phyloP scores from a whole-genome alignment of 768 basidiomycete species.

The Fistulinella prunicolor region DNA sequence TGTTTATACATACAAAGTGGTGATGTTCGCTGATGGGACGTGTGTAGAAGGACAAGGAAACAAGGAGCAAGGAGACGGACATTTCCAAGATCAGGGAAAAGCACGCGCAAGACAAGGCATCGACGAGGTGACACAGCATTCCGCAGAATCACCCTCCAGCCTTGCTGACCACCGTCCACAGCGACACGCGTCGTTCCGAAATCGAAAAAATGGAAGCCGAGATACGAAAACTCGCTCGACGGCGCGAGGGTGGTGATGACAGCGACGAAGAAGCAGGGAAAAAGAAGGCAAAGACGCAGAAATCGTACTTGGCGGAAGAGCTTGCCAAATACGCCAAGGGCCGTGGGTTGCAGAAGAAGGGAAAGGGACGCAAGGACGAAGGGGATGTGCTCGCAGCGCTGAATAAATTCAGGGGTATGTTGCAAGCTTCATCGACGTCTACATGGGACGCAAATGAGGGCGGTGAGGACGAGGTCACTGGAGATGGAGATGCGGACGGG shows the following conservation, averaged over 20 bases:
- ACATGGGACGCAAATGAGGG: constrained; percentile 25
- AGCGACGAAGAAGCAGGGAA: constrained; percentile 62
- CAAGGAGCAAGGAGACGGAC: constrained; percentile 40
- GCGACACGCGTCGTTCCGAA: constrained; percentile 64
- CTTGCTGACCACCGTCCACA: constrained; percentile 26
- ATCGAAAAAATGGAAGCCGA: constrained; percentile 89
- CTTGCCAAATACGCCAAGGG: constrained; percentile 75
- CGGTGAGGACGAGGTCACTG: constrained; percentile 12
- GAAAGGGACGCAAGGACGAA: constrained; percentile 66
- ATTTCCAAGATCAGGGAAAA: constrained; percentile 71
- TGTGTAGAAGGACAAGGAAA: constrained; percentile 3
- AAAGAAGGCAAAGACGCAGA: constrained; percentile 53
- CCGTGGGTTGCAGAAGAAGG: constrained; percentile 54
- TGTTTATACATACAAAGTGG: neutral
- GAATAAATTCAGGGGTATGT: constrained; percentile 67
- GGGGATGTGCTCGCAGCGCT: constrained; percentile 65
- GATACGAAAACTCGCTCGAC: constrained; percentile 72
- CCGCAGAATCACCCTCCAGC: neutral
- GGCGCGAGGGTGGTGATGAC: constrained; percentile 50
- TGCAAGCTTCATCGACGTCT: constrained; percentile 44
- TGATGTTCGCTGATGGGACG: neutral
- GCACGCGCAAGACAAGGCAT: constrained; percentile 68
- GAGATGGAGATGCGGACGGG: constrained; percentile 14
- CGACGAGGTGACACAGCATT: constrained; percentile 45
- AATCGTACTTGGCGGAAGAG: constrained; percentile 78